These are phyloP conservation scores for Pichia norvegensis DNA, from an alignment of 1,139 yeast genomes.

Conservation along the genomic window DNA sequence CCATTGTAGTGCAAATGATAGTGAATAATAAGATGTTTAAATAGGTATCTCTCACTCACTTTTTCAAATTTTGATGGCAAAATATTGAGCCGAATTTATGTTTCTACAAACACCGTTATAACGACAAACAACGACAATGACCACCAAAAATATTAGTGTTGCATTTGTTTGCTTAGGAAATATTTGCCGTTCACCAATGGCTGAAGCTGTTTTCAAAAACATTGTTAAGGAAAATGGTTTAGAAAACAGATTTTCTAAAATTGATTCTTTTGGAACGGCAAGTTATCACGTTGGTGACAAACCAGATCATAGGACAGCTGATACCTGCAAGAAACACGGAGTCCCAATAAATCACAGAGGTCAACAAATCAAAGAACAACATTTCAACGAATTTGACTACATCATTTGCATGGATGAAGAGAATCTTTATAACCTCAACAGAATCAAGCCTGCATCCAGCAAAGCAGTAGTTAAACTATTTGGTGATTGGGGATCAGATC, in stretches of 20 bases:
- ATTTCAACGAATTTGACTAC: constrained; percentile 70
- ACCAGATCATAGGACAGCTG: constrained; percentile 70
- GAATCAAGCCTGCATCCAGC: constrained; percentile 49
- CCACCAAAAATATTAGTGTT: constrained; percentile 31
- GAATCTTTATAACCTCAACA: constrained; percentile 52
- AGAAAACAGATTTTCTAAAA: constrained; percentile 35
- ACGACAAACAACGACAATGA: neutral
- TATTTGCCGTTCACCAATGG: constrained; percentile 97
- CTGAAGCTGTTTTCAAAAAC: constrained; percentile 81
- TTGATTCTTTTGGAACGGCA: constrained; percentile 87
- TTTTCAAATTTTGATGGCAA: neutral
- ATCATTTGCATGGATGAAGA: constrained; percentile 78
- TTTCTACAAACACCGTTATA: neutral
- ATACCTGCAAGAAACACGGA: constrained; percentile 62
- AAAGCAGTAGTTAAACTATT: constrained; percentile 52
- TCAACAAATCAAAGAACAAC: constrained; percentile 54
- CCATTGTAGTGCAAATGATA: no score
- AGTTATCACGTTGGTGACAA: constrained; percentile 76
- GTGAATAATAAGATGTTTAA: no score
- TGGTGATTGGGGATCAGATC: constrained; percentile 66
- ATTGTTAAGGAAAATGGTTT: constrained; percentile 45
- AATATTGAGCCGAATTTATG: neutral
- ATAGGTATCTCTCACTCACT: neutral
- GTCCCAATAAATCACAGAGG: constrained; percentile 72
- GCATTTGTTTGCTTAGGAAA: constrained; percentile 92